Evolutionary conservation across 768 basidiomycete species (phyloP).

Genomic region (Lactarius hengduanensis): DNA sequence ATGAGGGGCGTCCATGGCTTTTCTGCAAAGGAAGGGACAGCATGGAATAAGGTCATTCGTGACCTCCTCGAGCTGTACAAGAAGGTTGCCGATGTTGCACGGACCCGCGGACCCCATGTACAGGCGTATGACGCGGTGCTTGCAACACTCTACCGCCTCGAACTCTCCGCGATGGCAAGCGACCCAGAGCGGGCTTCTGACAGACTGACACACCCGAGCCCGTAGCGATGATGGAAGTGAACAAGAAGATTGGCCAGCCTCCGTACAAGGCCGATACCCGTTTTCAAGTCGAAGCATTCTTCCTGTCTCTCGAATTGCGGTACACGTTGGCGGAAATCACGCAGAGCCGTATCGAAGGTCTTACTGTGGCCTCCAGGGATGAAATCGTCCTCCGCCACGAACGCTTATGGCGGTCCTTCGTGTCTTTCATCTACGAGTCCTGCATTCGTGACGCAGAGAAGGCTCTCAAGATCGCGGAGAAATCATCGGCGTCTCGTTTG

Average conservation of each 20-base stretch:
- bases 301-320: conserved; percentile 39
- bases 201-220: conserved; percentile 33
- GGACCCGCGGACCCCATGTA: conserved; percentile 35
- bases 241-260: conserved; percentile 36
- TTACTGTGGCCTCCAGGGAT: conserved; percentile 14
- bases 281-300: conserved; percentile 38
- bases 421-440: no score
- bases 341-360: conserved; percentile 29
- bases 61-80: conserved; percentile 32
- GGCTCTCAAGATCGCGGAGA: no score
- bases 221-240: conserved; percentile 34
- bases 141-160: conserved; percentile 35
- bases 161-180: conserved; percentile 30
- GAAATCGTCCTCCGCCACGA: conserved; percentile 30
- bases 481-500: no score
- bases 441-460: no score
- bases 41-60: conserved; percentile 32
- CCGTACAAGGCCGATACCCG: conserved; percentile 38
- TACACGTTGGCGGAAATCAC: conserved; percentile 37
- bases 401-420: no score
- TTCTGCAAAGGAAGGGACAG: conserved; percentile 24
- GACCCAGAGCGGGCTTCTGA: conserved; percentile 30
- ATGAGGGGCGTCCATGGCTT: conserved; percentile 31
- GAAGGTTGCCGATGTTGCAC: conserved; percentile 31
- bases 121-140: conserved; percentile 39